Conservation (phyloP, 2,329 filamentous ascomycete species). For the Botryotinia narcissicola region DNA sequence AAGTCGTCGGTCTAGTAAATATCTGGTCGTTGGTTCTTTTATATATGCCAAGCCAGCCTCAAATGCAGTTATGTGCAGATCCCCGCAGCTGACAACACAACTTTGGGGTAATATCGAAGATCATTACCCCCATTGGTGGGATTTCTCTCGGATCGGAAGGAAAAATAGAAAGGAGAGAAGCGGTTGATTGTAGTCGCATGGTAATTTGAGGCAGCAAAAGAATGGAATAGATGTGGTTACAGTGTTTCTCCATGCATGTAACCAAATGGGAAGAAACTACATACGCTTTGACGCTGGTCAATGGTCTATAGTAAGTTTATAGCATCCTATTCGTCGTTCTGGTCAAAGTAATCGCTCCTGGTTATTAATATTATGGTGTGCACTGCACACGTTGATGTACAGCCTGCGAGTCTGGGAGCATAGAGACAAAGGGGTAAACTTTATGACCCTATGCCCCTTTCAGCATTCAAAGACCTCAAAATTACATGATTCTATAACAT, state of each 20-base stretch:
- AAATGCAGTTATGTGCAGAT: slow-evolving; percentile 8
- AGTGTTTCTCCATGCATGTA: neutral
- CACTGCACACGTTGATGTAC: neutral
- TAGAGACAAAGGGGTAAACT: neutral
- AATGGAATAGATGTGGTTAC: neutral
- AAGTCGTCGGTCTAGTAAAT: neutral
- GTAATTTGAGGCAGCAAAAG: neutral
- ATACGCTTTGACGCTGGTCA: neutral
- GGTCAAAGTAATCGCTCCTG: neutral
- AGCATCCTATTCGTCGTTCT: neutral
- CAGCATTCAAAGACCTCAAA: neutral
- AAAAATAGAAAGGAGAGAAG: neutral
- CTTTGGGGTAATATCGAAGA: neutral
- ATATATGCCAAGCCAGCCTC: slow-evolving; percentile 8
- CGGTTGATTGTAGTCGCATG: neutral
- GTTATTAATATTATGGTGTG: neutral
- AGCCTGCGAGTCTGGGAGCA: neutral
- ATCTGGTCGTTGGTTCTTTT: neutral
- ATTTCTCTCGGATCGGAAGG: neutral
- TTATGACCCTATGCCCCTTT: neutral
- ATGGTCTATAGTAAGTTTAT: neutral
- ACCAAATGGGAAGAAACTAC: neutral
- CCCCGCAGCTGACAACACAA: slow-evolving; percentile 9
- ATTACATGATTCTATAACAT: neutral
- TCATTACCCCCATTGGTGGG: slow-evolving; percentile 13